Evolutionary conservation across 805 yeast species (phyloP).

Genomic region (Metschnikowia shivogae): DNA sequence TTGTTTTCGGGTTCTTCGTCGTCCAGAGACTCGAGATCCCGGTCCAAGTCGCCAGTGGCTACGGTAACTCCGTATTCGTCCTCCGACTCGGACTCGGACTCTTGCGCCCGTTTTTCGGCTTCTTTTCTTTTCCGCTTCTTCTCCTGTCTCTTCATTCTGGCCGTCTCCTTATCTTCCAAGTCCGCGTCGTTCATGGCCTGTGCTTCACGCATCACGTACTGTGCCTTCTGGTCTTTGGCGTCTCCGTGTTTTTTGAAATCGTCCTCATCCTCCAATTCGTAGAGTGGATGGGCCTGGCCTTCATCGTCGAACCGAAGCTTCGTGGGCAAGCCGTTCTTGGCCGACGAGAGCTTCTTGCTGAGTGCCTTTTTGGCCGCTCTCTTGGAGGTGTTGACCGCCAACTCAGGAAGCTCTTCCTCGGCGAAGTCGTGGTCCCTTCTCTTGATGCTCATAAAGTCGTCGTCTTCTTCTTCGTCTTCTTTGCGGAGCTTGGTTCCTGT

Average conservation of each 20-base stretch:
- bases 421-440: slow-evolving; percentile 68
- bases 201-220: slow-evolving; percentile 63
- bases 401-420: slow-evolving; percentile 62
- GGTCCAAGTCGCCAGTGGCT: slow-evolving; percentile 39
- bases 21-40: slow-evolving; percentile 40
- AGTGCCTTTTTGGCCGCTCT: slow-evolving; percentile 82
- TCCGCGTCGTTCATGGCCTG: slow-evolving; percentile 70
- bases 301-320: slow-evolving; percentile 91
- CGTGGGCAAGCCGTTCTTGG: slow-evolving; percentile 62
- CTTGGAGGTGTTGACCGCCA: slow-evolving; percentile 67
- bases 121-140: slow-evolving; percentile 89
- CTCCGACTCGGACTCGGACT: slow-evolving; percentile 26
- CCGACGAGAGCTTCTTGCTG: slow-evolving; percentile 71
- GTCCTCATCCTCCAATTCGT: slow-evolving; percentile 86
- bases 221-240: slow-evolving; percentile 61
- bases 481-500: slow-evolving; percentile 40
- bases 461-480: slow-evolving; percentile 46
- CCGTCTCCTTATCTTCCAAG: slow-evolving; percentile 69
- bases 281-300: slow-evolving; percentile 85
- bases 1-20: slow-evolving; percentile 34
- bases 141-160: slow-evolving; percentile 73
- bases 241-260: slow-evolving; percentile 75
- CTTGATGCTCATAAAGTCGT: slow-evolving; percentile 77
- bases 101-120: slow-evolving; percentile 51
- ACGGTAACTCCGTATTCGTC: slow-evolving; percentile 30